These are phyloP conservation scores for Sphenostylis stenocarpa DNA, from an alignment of 306 rosid species.

Conservation along the genomic window DNA sequence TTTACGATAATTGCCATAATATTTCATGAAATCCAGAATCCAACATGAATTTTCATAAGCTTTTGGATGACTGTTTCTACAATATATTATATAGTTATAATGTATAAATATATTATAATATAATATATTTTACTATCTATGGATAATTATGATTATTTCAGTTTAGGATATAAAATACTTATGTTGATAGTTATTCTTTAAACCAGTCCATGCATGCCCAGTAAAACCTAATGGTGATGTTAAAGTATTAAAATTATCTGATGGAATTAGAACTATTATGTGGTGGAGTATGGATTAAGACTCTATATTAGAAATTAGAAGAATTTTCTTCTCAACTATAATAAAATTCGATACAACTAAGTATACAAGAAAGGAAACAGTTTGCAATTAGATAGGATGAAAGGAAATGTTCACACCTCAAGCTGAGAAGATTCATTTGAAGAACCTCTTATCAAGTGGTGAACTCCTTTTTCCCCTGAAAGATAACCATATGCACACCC, in stretches of 20 bases:
- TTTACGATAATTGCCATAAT: background rate
- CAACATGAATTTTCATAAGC: background rate
- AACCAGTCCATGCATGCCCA: background rate
- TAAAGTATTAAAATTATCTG: background rate
- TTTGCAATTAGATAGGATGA: constrained; percentile 18
- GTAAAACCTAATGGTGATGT: background rate
- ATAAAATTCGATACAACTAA: background rate
- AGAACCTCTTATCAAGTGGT: constrained; percentile 54
- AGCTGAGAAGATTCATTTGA: constrained; percentile 41
- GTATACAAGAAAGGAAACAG: constrained; percentile 10
- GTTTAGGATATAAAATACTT: background rate
- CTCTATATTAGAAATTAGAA: constrained; percentile 7
- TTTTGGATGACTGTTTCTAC: background rate
- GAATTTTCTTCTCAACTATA: background rate
- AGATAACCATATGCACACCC: constrained; percentile 82
- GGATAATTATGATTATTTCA: background rate
- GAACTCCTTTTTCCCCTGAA: constrained; percentile 79
- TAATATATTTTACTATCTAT: too few species aligned
- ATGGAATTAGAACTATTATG: background rate
- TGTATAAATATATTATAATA: background rate
- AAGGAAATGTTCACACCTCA: constrained; percentile 47
- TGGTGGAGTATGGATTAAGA: background rate
- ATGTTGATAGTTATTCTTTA: background rate
- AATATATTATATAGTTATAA: background rate
- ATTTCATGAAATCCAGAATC: constrained; percentile 4